Conservation (phyloP, 768 basidiomycete species). For the Russula sp. region DNA sequence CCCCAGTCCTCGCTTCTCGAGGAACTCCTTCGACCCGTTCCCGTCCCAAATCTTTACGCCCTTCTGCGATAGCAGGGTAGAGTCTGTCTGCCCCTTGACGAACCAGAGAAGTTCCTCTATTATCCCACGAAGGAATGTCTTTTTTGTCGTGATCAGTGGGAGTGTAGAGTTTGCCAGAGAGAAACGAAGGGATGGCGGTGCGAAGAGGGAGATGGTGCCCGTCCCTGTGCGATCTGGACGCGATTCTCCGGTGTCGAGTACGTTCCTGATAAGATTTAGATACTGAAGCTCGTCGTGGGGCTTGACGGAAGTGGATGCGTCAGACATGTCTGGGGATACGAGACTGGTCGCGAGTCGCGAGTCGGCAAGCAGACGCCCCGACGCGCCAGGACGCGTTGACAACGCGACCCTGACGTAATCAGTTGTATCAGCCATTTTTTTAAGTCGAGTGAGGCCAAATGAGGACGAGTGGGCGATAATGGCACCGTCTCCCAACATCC, state of each 20-base stretch:
- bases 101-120: slow-evolving; percentile 96
- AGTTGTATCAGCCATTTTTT: not conserved
- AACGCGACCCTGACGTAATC: slow-evolving; percentile 19
- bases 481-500: slow-evolving; percentile 20
- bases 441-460: no score
- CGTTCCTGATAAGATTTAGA: slow-evolving; percentile 67
- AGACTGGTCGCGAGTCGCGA: not conserved
- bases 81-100: slow-evolving; percentile 75
- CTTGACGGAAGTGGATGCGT: not conserved
- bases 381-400: no score
- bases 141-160: slow-evolving; percentile 91
- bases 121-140: slow-evolving; percentile 87
- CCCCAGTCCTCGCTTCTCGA: slow-evolving; percentile 76
- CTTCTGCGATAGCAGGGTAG: slow-evolving; percentile 62
- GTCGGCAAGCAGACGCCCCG: not conserved
- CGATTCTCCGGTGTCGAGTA: slow-evolving; percentile 66
- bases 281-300: slow-evolving; percentile 87
- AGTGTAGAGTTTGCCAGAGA: slow-evolving; percentile 67
- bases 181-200: slow-evolving; percentile 86
- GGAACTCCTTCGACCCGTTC: slow-evolving; percentile 82
- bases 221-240: slow-evolving; percentile 94
- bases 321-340: slow-evolving; percentile 1
- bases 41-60: slow-evolving; percentile 98
- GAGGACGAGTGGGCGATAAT: not conserved
- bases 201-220: slow-evolving; percentile 87